Conservation (phyloP, 441 rosid species). For the Cnidoscolus chayamansa region DNA sequence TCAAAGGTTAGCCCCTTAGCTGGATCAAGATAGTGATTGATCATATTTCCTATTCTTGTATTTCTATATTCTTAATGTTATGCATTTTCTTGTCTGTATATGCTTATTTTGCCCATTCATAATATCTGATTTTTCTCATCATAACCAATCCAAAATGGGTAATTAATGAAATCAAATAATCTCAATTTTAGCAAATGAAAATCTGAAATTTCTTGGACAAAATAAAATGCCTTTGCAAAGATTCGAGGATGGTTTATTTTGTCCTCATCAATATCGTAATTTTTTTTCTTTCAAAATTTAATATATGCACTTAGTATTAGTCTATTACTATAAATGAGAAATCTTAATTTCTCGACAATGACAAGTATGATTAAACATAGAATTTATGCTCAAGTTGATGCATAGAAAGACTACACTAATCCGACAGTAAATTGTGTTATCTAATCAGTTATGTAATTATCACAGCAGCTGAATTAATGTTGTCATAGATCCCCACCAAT, state of each 20-base stretch:
- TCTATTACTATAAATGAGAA: too few species aligned
- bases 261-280: too few species aligned
- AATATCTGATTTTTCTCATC: slow-evolving; percentile 16
- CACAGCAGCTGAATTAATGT: not conserved
- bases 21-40: slow-evolving; percentile 39
- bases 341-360: too few species aligned
- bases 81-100: slow-evolving; percentile 19
- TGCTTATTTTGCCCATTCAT: slow-evolving; percentile 33
- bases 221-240: too few species aligned
- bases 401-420: slow-evolving; percentile 4
- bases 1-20: slow-evolving; percentile 32
- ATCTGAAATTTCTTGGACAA: too few species aligned
- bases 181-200: too few species aligned
- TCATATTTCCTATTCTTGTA: slow-evolving; percentile 17
- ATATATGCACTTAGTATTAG: too few species aligned
- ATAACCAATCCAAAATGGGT: slow-evolving; percentile 7
- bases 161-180: not conserved
- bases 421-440: slow-evolving; percentile 7
- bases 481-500: too few species aligned
- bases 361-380: not conserved
- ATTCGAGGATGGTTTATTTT: too few species aligned
- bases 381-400: slow-evolving; percentile 5
- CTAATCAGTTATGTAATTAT: not conserved
- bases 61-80: not conserved
- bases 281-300: too few species aligned